phyloP scores from a whole-genome alignment of 2,329 filamentous ascomycete genomes.

The Fusarium proliferatum region DNA sequence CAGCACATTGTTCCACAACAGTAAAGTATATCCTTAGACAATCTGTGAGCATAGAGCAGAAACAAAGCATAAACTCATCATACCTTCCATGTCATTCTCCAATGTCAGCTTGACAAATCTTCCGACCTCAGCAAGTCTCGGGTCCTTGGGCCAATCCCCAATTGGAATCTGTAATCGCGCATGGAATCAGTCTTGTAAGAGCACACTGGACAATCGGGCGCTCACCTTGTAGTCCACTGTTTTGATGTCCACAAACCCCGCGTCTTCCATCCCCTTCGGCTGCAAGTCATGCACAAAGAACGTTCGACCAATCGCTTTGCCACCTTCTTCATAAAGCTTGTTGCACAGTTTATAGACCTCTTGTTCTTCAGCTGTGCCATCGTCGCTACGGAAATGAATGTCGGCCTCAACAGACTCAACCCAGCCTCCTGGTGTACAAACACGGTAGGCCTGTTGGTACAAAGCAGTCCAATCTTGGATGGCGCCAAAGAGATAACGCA shows the following conservation, averaged over 20 bases:
- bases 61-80: rapidly evolving
- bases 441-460: conserved; percentile 18
- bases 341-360: neutral
- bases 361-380: conserved; percentile 5
- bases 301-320: neutral
- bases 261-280: neutral
- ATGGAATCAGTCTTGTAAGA: neutral
- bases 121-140: conserved; percentile 12
- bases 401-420: conserved; percentile 22
- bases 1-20: conserved; percentile 17
- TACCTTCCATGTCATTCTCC: conserved; percentile 38
- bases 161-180: conserved; percentile 7
- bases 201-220: rapidly evolving
- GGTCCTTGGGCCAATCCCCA: conserved; percentile 26
- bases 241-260: neutral
- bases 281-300: conserved; percentile 12
- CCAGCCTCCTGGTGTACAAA: conserved; percentile 16
- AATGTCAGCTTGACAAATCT: conserved; percentile 17
- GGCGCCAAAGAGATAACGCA: conserved; percentile 20
- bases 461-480: conserved; percentile 17
- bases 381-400: conserved; percentile 20
- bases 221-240: conserved; percentile 1
- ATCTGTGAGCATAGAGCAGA: neutral
- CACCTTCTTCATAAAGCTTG: neutral
- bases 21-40: neutral